Evolutionary conservation across 2,329 filamentous ascomycete species (phyloP).

Genomic region (Colletotrichum lentis): DNA sequence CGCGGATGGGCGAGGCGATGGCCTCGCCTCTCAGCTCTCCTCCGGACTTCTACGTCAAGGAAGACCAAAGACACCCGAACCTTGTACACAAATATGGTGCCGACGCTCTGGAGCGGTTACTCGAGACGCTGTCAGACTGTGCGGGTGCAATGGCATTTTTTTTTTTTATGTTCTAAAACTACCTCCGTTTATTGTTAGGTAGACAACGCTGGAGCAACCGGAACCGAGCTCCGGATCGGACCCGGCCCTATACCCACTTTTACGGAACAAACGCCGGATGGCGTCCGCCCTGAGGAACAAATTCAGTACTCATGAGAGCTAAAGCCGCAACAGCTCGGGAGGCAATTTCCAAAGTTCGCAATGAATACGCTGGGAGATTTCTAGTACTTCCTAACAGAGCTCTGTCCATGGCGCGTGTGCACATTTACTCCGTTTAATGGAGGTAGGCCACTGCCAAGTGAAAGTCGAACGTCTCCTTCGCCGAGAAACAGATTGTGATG

Average conservation of each 20-base stretch:
- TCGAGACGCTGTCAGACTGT: too few species aligned
- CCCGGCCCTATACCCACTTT: not conserved
- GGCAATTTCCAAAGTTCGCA: too few species aligned
- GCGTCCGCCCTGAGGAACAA: not conserved
- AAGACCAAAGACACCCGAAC: too few species aligned
- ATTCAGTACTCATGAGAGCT: not conserved
- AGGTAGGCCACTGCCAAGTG: not conserved
- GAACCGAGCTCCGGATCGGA: constrained; percentile 1
- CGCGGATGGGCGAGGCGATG: too few species aligned
- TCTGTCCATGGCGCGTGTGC: not conserved
- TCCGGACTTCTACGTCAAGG: too few species aligned
- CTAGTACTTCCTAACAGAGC: not conserved
- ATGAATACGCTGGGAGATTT: not conserved
- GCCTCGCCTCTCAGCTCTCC: too few species aligned
- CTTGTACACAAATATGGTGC: too few species aligned
- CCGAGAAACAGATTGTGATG: not conserved
- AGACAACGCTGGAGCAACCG: constrained; percentile 6
- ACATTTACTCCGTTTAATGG: not conserved
- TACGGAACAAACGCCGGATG: not conserved
- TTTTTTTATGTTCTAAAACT: too few species aligned
- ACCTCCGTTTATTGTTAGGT: not conserved
- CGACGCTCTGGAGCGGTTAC: too few species aligned
- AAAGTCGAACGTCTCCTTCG: not conserved
- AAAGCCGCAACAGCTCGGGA: too few species aligned
- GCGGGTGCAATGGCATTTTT: too few species aligned